phyloP scores from a whole-genome alignment of 164 flowering plant genomes.

The Echeveria elegans region DNA sequence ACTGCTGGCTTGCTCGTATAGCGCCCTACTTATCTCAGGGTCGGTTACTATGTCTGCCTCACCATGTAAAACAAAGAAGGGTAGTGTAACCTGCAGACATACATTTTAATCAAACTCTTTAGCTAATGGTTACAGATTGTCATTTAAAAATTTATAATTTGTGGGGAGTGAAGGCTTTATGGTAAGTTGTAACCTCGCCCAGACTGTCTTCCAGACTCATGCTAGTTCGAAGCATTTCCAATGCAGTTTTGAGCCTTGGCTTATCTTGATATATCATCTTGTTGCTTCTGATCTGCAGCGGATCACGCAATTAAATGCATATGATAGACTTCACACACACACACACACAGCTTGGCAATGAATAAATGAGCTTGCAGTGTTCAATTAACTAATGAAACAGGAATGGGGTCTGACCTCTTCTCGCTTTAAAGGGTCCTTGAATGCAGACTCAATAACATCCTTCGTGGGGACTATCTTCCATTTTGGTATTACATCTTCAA shows the following conservation, averaged over 20 bases:
- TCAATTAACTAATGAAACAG: constrained; percentile 6
- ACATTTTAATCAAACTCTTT: neutral
- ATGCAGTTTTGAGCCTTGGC: constrained; percentile 89
- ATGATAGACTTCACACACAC: neutral
- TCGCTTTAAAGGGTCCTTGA: constrained; percentile 81
- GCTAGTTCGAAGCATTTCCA: constrained; percentile 91
- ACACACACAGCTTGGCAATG: neutral
- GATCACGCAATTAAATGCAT: neutral
- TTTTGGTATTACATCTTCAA: constrained; percentile 87
- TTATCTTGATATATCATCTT: constrained; percentile 85
- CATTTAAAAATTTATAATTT: neutral
- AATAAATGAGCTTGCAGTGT: neutral
- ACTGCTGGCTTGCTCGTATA: constrained; percentile 70
- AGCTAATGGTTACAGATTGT: neutral
- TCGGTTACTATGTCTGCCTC: constrained; percentile 90
- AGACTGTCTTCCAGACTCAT: constrained; percentile 67
- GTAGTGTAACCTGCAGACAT: constrained; percentile 52
- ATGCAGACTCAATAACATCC: constrained; percentile 85
- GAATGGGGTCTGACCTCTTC: constrained; percentile 48
- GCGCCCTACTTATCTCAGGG: constrained; percentile 76
- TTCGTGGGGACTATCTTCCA: constrained; percentile 96
- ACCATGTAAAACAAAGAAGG: constrained; percentile 85
- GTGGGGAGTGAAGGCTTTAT: neutral
- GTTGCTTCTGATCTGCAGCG: constrained; percentile 59
- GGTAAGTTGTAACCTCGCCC: constrained; percentile 33